Conservation (phyloP, 2,329 filamentous ascomycete genomes). For the Trichoderma guizhouense region DNA sequence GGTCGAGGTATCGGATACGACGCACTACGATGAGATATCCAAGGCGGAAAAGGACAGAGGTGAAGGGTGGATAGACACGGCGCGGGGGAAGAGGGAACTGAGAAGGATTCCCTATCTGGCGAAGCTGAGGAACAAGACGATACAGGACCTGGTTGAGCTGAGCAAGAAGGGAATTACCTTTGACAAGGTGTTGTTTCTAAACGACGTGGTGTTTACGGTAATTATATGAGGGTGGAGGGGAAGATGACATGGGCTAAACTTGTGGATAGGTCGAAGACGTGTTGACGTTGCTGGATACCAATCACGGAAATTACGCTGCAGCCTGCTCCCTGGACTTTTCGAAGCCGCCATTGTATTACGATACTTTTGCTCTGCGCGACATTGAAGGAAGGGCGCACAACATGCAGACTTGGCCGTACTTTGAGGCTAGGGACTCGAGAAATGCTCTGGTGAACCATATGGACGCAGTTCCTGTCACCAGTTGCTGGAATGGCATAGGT, state of each 20-base stretch:
- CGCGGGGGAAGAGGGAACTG: constrained; percentile 50
- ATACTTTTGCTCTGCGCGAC: constrained; percentile 61
- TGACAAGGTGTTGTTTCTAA: constrained; percentile 60
- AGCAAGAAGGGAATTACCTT: constrained; percentile 48
- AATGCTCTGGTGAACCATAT: constrained; percentile 49
- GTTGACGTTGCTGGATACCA: constrained; percentile 53
- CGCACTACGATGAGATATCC: constrained; percentile 55
- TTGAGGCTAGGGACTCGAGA: constrained; percentile 48
- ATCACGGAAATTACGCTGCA: constrained; percentile 56
- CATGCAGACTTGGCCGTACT: constrained; percentile 59
- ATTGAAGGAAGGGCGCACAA: constrained; percentile 47
- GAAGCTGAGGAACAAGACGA: constrained; percentile 58
- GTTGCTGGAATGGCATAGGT: constrained; percentile 47
- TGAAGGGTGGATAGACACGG: constrained; percentile 63
- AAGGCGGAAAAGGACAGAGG: constrained; percentile 45
- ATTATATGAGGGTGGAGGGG: neutral
- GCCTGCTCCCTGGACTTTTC: constrained; percentile 61
- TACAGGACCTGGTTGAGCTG: constrained; percentile 56
- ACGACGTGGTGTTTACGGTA: constrained; percentile 61
- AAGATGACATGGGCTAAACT: neutral
- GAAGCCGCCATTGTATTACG: constrained; percentile 53
- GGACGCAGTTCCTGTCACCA: constrained; percentile 44
- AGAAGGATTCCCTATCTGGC: constrained; percentile 68
- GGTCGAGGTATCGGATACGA: constrained; percentile 56
- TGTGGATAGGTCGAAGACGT: constrained; percentile 50